Evolutionary conservation across 1,139 yeast species (phyloP), one percentile per base, ranked within the genome.

Genomic region (Kazachstania sp.): DNA sequence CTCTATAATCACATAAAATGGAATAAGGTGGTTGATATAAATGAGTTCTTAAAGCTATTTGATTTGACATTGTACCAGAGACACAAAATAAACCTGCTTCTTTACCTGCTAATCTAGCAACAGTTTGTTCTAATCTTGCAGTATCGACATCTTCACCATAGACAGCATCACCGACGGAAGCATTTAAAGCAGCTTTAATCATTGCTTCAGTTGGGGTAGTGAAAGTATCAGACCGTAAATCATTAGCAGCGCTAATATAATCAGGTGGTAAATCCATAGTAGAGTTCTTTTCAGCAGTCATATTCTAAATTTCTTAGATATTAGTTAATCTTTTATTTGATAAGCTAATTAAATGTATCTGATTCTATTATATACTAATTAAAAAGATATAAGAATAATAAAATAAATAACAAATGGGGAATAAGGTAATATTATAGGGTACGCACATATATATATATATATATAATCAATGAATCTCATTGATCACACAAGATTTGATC

Each of bases 31-130:
- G 97, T 65, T 86, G 95, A 55, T 68, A 66, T 51, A 90, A 71
- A 56, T 85, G 86, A 11, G 88, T 73, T 60, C 97, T 74, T 48
- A 90, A 68, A 23, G 85, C 97, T 52, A 90, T 75, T 69, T 90
- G 97, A 66, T 90, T 90, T 34, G 95, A 83, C 69, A 90, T 69
- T 8, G 97, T 92, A 49, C 97, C 97, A 28, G 95, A 83, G n/a
- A 81, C 86, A 65, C 95, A 87, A 67, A 77, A 90, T 48, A 86
- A 65, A 23, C 87, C 96, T 3, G 90, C 86, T 57, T 81, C 87
- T 61, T 84, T 86, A 38, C 95, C 96, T 11, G 95, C 75, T 47
- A 88, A 60, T 42, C 71, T 69, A 30, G 86, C 83, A 50, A 90
- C 81, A 51, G 78, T 76, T 19, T 66, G 63, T 64, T 88, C 95